Percentiles rank a stretch among this genome's conserved stretches.
Evolutionary conservation across 2,329 filamentous ascomycete genomes (phyloP).

Genomic region (Talaromyces marneffei): DNA sequence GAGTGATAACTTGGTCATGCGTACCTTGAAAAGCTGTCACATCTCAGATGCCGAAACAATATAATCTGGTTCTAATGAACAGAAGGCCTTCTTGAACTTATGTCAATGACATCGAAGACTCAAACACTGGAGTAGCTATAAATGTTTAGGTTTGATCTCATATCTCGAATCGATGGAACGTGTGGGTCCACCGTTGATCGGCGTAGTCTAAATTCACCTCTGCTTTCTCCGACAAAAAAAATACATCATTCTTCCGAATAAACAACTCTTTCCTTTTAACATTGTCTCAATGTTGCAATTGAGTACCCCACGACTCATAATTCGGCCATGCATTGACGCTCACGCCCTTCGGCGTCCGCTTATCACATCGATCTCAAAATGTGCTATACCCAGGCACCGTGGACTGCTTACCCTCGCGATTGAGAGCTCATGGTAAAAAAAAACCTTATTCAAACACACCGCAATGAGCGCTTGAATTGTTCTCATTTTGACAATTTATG

Average conservation of each 20-base stretch:
- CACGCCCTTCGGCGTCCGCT: background rate
- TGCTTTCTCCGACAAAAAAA: background rate
- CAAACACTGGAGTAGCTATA: background rate
- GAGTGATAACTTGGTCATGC: no score
- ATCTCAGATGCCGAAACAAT: no score
- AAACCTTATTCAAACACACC: background rate
- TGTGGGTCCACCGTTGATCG: background rate
- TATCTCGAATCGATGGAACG: background rate
- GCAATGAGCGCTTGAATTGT: background rate
- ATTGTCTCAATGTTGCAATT: background rate
- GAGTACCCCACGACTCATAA: background rate
- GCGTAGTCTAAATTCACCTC: constrained; percentile 4
- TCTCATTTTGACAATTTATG: constrained; percentile 1
- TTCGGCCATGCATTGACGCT: background rate
- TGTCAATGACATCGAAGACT: no score
- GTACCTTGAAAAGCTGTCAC: no score
- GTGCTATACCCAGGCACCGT: background rate
- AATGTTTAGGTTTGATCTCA: background rate
- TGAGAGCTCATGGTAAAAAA: constrained; percentile 41
- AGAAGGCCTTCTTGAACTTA: background rate
- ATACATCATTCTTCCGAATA: background rate
- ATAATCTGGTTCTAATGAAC: no score
- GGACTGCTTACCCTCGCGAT: constrained; percentile 42
- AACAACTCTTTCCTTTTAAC: background rate
- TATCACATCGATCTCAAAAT: background rate